Percentiles rank a stretch among this genome's conserved stretches.
These are phyloP conservation scores for Trichoderma arundinaceum DNA, from an alignment of 2,329 filamentous ascomycete genomes.

Conservation along the genomic window DNA sequence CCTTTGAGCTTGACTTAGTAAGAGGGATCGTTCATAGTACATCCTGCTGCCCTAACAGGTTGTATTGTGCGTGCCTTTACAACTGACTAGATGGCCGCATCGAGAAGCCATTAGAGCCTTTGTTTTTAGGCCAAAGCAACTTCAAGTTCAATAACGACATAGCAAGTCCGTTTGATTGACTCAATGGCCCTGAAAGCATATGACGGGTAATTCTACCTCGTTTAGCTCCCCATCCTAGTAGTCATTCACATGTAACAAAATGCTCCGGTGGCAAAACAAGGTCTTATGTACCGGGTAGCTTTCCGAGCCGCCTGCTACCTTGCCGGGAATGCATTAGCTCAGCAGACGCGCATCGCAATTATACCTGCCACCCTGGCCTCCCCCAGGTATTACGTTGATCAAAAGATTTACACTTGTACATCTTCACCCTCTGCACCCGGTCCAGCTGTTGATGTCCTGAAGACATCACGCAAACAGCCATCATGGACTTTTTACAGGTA, in stretches of 20 bases:
- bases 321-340: slow-evolving; percentile 29
- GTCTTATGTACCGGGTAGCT: slow-evolving; percentile 2
- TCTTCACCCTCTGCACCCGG: background rate
- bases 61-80: too few relatives aligned
- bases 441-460: slow-evolving; percentile 23
- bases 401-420: slow-evolving; percentile 4
- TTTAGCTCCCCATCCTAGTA: too few relatives aligned
- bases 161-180: too few relatives aligned
- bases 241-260: too few relatives aligned
- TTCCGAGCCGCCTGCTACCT: background rate
- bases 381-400: slow-evolving; percentile 16
- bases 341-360: slow-evolving; percentile 21
- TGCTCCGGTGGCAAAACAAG: too few relatives aligned
- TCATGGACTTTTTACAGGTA: slow-evolving; percentile 57
- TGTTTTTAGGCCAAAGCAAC: too few relatives aligned
- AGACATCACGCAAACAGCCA: slow-evolving; percentile 35
- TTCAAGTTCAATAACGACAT: too few relatives aligned
- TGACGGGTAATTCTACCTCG: too few relatives aligned
- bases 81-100: too few relatives aligned
- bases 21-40: background rate
- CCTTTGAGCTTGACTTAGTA: background rate
- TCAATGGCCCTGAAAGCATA: too few relatives aligned
- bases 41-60: too few relatives aligned
- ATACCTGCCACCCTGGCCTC: slow-evolving; percentile 32
- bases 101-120: too few relatives aligned